A percentile compares a stretch with the other conserved stretches of the same genome.
These are phyloP conservation scores for Xylaria sp. DNA, from an alignment of 2,329 filamentous ascomycete species.

Conservation along the genomic window DNA sequence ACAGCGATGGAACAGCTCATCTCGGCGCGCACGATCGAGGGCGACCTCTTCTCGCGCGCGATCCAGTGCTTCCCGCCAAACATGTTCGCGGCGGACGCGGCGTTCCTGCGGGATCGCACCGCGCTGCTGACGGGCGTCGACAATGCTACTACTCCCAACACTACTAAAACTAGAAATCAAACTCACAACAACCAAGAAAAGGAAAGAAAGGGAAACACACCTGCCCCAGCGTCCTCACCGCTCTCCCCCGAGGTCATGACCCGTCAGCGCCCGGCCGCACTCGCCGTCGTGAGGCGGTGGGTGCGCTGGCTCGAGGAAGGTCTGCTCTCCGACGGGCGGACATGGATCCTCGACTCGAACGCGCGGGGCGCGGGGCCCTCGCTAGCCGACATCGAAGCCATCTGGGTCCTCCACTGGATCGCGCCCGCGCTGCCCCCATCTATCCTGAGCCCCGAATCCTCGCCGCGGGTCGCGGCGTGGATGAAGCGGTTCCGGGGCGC, in stretches of 20 bases:
- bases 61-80: slow-evolving; percentile 67
- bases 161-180: not conserved
- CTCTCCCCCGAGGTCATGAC: slow-evolving; percentile 45
- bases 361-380: slow-evolving; percentile 55
- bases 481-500: slow-evolving; percentile 68
- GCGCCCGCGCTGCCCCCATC: slow-evolving; percentile 62
- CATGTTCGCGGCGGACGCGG: slow-evolving; percentile 64
- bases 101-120: slow-evolving; percentile 68
- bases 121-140: slow-evolving; percentile 51
- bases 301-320: slow-evolving; percentile 71
- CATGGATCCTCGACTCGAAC: slow-evolving; percentile 63
- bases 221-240: slow-evolving; percentile 26
- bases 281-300: slow-evolving; percentile 63
- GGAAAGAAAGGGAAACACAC: not conserved
- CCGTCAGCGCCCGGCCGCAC: slow-evolving; percentile 61
- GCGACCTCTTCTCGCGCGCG: slow-evolving; percentile 65
- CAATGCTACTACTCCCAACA: not conserved
- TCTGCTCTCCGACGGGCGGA: slow-evolving; percentile 72
- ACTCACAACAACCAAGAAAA: slow-evolving; percentile 8
- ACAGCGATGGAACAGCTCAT: slow-evolving; percentile 65
- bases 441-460: slow-evolving; percentile 62
- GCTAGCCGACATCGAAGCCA: slow-evolving; percentile 75
- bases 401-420: slow-evolving; percentile 76
- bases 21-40: slow-evolving; percentile 65
- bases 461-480: slow-evolving; percentile 73